phyloP scores from a whole-genome alignment of 768 basidiomycete species.

The Kwoniella bestiolae region DNA sequence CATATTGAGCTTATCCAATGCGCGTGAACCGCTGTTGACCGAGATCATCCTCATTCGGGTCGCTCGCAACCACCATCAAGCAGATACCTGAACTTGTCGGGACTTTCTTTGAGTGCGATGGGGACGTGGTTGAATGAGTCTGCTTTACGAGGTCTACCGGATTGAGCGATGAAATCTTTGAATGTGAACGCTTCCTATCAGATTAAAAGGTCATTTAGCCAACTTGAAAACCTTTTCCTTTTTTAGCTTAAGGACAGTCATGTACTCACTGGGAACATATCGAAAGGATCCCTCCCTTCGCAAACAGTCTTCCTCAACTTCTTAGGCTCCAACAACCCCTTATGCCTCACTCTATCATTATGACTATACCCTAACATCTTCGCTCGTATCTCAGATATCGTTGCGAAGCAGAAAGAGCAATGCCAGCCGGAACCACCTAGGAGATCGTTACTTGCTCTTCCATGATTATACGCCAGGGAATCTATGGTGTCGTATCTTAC shows the following conservation, averaged over 20 bases:
- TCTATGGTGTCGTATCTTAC: not conserved
- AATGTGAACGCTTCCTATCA: slow-evolving; percentile 34
- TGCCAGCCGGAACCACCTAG: slow-evolving; percentile 39
- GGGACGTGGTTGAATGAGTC: slow-evolving; percentile 26
- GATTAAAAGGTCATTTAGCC: too few relatives aligned
- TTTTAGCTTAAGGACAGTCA: not conserved
- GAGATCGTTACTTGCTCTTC: slow-evolving; percentile 16
- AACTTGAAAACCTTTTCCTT: too few relatives aligned
- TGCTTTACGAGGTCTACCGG: slow-evolving; percentile 7
- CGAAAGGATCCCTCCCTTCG: slow-evolving; percentile 39
- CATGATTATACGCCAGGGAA: slow-evolving; percentile 25
- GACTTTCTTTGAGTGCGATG: slow-evolving; percentile 22
- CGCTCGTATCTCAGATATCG: slow-evolving; percentile 30
- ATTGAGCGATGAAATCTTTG: slow-evolving; percentile 31
- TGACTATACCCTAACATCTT: slow-evolving; percentile 46
- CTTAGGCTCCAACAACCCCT: slow-evolving; percentile 5
- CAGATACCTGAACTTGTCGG: slow-evolving; percentile 37
- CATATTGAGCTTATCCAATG: too few relatives aligned
- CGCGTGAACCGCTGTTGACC: too few relatives aligned
- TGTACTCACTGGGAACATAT: slow-evolving; percentile 41
- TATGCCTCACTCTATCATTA: slow-evolving; percentile 41
- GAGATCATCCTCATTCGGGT: slow-evolving; percentile 1
- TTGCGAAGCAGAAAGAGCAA: slow-evolving; percentile 42
- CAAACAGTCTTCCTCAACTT: slow-evolving; percentile 34
- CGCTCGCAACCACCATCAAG: slow-evolving; percentile 36